phyloP scores from a whole-genome alignment of 345 rosid genomes.

The Citrus reticulata region DNA sequence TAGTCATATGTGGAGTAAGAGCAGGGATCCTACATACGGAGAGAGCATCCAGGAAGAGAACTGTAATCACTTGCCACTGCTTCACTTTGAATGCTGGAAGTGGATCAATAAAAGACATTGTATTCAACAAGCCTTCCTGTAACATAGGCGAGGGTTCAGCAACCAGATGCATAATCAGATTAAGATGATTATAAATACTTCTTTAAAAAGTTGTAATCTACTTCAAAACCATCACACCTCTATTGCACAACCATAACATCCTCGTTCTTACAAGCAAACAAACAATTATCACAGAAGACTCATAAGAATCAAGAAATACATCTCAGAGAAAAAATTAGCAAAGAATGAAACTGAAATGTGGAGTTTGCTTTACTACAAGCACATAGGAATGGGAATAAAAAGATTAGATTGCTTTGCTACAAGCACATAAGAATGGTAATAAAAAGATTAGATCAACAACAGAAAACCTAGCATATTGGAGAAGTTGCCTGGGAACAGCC shows the following conservation, averaged over 20 bases:
- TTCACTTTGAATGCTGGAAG: slow-evolving; percentile 60
- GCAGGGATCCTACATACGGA: slow-evolving; percentile 65
- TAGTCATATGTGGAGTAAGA: slow-evolving; percentile 47
- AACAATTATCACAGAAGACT: background rate
- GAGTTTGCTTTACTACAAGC: background rate
- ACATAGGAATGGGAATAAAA: background rate
- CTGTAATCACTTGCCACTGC: slow-evolving; percentile 78
- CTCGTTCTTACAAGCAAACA: background rate
- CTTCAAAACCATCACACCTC: background rate
- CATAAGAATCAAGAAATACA: background rate
- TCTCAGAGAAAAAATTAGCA: background rate
- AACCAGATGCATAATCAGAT: background rate
- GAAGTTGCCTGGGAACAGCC: too few species aligned
- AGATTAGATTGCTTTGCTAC: background rate
- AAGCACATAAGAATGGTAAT: background rate
- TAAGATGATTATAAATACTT: background rate
- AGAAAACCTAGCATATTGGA: background rate
- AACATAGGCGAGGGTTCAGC: background rate
- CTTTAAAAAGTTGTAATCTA: background rate
- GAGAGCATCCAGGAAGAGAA: slow-evolving; percentile 75
- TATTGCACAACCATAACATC: background rate
- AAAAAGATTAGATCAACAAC: background rate
- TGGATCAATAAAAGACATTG: slow-evolving; percentile 76
- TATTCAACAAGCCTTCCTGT: slow-evolving; percentile 72
- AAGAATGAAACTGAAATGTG: background rate